Percentiles rank a stretch among this genome's conserved stretches.
These are phyloP conservation scores for Thelonectria discophora DNA, from an alignment of 2,329 filamentous ascomycete species.

Conservation along the genomic window DNA sequence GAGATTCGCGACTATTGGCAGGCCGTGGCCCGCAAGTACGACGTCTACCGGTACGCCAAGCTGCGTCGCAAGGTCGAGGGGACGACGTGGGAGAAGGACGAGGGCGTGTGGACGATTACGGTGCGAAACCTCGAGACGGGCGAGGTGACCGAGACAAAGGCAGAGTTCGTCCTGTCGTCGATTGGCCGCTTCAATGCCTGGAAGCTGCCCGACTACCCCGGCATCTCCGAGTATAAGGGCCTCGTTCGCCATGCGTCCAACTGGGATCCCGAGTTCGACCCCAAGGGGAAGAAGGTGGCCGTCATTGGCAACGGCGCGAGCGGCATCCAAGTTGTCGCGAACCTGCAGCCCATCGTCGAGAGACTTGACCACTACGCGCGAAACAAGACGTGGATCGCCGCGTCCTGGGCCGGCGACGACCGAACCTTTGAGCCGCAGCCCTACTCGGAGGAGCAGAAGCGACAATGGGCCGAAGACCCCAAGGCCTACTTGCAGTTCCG, in stretches of 20 bases:
- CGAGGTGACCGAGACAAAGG: constrained; percentile 54
- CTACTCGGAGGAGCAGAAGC: constrained; percentile 63
- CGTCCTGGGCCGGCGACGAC: constrained; percentile 65
- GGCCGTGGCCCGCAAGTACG: constrained; percentile 67
- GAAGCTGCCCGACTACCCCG: constrained; percentile 69
- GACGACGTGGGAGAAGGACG: constrained; percentile 63
- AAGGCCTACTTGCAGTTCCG: constrained; percentile 68
- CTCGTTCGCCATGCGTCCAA: constrained; percentile 67
- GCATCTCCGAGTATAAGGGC: constrained; percentile 64
- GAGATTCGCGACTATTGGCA: constrained; percentile 77
- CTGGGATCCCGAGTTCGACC: constrained; percentile 64
- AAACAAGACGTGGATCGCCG: constrained; percentile 73
- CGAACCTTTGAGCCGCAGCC: constrained; percentile 65
- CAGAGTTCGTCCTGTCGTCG: constrained; percentile 70
- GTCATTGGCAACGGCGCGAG: constrained; percentile 72
- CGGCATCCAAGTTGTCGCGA: constrained; percentile 65
- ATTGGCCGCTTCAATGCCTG: constrained; percentile 73
- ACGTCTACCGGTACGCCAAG: constrained; percentile 67
- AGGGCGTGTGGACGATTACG: constrained; percentile 64
- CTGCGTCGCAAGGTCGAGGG: constrained; percentile 64
- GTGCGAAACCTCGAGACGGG: constrained; percentile 51
- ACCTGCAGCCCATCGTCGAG: constrained; percentile 57
- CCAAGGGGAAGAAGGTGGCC: constrained; percentile 59
- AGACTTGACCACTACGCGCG: constrained; percentile 72
- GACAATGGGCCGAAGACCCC: constrained; percentile 65